These are phyloP conservation scores for Symbiodinium pilosum DNA, from an alignment of 73 alveolate genomes.

Conservation along the genomic window DNA sequence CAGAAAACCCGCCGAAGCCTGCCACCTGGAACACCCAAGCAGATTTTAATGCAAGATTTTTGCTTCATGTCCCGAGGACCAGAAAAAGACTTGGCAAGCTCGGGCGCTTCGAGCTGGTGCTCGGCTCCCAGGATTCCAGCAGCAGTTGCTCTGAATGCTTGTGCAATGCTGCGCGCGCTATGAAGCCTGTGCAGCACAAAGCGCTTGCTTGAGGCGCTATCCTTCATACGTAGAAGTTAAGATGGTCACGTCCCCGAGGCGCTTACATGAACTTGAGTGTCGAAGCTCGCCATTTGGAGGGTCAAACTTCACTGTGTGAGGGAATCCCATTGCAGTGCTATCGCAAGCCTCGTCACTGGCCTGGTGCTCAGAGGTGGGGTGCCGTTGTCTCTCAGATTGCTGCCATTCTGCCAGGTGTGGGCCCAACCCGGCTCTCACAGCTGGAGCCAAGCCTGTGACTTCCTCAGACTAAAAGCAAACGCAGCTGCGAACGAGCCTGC, in stretches of 20 bases:
- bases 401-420: background rate
- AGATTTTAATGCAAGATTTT: background rate
- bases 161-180: no score
- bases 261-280: no score
- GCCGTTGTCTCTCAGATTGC: slow-evolving; percentile 15
- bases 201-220: background rate
- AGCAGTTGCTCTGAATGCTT: no score
- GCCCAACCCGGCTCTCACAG: slow-evolving; percentile 88
- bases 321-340: slow-evolving; percentile 93
- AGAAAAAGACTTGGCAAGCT: slow-evolving; percentile 53
- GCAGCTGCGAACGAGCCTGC: no score
- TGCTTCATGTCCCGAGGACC: background rate
- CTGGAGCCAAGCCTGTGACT: background rate
- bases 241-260: background rate
- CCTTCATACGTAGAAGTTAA: background rate
- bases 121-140: background rate
- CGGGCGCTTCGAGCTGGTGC: slow-evolving; percentile 81
- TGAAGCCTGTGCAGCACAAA: no score
- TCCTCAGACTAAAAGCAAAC: no score
- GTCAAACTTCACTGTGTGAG: background rate
- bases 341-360: slow-evolving; percentile 91
- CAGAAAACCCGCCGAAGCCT: slow-evolving; percentile 62
- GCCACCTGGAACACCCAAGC: no score
- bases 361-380: background rate
- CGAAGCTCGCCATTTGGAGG: background rate